Evolutionary conservation across 176 grass and related monocot species (phyloP).

Genomic region (bread wheat (Triticum aestivum)): DNA sequence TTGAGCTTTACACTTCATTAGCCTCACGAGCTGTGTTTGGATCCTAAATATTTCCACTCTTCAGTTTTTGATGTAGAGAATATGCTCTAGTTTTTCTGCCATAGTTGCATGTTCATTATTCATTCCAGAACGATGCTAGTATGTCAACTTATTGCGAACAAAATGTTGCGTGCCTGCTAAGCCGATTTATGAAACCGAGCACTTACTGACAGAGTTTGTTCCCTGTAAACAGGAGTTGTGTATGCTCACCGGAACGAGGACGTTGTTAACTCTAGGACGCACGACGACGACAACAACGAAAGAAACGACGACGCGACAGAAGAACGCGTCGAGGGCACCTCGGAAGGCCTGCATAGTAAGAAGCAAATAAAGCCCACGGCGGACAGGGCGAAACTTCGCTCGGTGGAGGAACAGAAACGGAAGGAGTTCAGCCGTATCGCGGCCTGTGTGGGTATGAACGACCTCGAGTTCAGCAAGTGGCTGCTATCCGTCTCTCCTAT

Average conservation of each 20-base stretch:
- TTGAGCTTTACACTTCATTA: background rate
- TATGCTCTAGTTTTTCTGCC: background rate
- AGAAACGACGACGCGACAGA: background rate
- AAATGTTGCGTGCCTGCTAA: conserved; percentile 18
- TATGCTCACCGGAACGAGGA: conserved; percentile 95
- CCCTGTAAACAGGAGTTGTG: conserved; percentile 60
- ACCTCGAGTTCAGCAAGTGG: conserved; percentile 86
- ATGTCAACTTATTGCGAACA: background rate
- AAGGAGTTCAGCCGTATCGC: conserved; percentile 70
- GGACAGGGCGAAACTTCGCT: conserved; percentile 22
- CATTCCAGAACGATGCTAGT: background rate
- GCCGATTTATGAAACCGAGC: background rate
- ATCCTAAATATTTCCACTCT: background rate
- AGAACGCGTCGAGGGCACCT: conserved; percentile 1
- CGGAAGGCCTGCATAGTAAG: conserved; percentile 21
- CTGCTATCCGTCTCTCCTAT: conserved; percentile 58
- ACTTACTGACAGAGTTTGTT: conserved; percentile 13
- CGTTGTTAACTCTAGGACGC: conserved; percentile 58
- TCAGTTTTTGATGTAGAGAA: background rate
- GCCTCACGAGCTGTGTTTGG: background rate
- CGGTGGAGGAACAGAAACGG: conserved; percentile 55
- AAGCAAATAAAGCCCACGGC: conserved; percentile 2
- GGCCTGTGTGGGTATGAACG: conserved; percentile 61
- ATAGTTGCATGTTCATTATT: background rate
- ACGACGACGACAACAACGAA: background rate